Percentiles rank a stretch among this genome's conserved stretches.
Evolutionary conservation across 1,139 yeast genomes (phyloP).

Genomic region (Yueomyces sp.): DNA sequence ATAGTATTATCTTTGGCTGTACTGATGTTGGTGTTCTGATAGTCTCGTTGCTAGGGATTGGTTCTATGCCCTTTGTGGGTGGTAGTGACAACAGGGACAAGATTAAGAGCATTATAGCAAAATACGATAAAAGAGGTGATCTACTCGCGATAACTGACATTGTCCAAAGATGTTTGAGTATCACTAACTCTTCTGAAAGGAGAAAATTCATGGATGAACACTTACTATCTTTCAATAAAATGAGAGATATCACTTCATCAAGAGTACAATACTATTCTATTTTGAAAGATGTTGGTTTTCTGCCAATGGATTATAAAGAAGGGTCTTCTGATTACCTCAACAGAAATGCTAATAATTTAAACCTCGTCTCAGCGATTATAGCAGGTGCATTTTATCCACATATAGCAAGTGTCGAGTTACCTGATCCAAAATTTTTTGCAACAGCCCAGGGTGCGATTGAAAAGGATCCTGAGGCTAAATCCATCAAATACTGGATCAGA

Average conservation of each 20-base stretch:
- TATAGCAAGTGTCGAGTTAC: slow-evolving; percentile 66
- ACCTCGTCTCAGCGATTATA: slow-evolving; percentile 51
- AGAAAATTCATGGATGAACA: slow-evolving; percentile 50
- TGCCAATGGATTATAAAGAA: slow-evolving; percentile 37
- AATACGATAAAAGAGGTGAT: slow-evolving; percentile 49
- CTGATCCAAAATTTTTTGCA: slow-evolving; percentile 63
- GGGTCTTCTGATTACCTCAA: slow-evolving; percentile 25
- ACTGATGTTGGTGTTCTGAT: slow-evolving; percentile 62
- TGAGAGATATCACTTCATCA: slow-evolving; percentile 63
- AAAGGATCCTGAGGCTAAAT: slow-evolving; percentile 67
- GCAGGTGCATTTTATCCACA: slow-evolving; percentile 80
- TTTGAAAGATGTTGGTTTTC: slow-evolving; percentile 64
- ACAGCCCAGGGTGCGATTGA: slow-evolving; percentile 72
- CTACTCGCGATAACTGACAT: slow-evolving; percentile 52
- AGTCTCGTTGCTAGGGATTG: slow-evolving; percentile 63
- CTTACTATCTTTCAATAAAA: slow-evolving; percentile 46
- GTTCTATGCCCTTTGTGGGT: slow-evolving; percentile 52
- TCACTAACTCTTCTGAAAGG: slow-evolving; percentile 20
- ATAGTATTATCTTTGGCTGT: slow-evolving; percentile 75
- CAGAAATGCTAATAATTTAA: slow-evolving; percentile 36
- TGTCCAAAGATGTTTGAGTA: slow-evolving; percentile 36
- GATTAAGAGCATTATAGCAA: slow-evolving; percentile 39
- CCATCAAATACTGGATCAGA: slow-evolving; percentile 61
- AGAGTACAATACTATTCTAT: slow-evolving; percentile 55
- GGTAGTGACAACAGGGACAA: slow-evolving; percentile 53